Evolutionary conservation across 768 basidiomycete genomes (phyloP).

Genomic region (Macrocybe gigantea): DNA sequence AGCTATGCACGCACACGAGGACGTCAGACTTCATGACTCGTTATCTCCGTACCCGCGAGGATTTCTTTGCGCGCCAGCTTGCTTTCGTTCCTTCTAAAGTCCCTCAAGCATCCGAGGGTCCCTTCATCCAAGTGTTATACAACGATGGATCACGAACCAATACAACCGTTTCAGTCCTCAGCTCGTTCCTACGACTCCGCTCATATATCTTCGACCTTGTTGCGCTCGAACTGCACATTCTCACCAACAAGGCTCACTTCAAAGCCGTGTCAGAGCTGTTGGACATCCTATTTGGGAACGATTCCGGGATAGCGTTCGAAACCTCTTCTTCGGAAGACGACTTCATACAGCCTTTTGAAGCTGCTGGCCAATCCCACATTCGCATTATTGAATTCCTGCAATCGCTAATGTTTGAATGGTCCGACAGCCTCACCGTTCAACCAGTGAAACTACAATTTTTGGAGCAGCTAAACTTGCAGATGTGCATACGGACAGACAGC

Average conservation of each 20-base stretch:
- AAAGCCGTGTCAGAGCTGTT: conserved; percentile 72
- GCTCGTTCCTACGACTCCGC: conserved; percentile 75
- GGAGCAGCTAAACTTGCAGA: conserved; percentile 56
- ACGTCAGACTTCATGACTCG: conserved; percentile 80
- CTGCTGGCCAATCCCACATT: conserved; percentile 77
- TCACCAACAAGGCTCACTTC: conserved; percentile 72
- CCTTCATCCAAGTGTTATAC: conserved; percentile 59
- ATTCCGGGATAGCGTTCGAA: conserved; percentile 38
- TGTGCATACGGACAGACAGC: conserved; percentile 62
- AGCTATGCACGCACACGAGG: conserved; percentile 81
- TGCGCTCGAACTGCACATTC: conserved; percentile 83
- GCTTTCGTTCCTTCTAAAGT: conserved; percentile 63
- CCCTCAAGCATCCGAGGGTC: conserved; percentile 42
- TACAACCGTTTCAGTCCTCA: conserved; percentile 63
- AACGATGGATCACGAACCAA: conserved; percentile 62
- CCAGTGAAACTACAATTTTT: conserved; percentile 61
- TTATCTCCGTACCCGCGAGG: conserved; percentile 81
- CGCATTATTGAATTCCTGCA: conserved; percentile 86
- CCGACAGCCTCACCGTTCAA: conserved; percentile 59
- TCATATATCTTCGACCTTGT: conserved; percentile 82
- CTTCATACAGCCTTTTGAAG: conserved; percentile 54
- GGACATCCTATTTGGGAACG: conserved; percentile 74
- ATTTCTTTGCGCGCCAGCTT: conserved; percentile 88
- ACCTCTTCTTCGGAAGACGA: conserved; percentile 37
- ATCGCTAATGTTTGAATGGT: conserved; percentile 86